These are phyloP conservation scores for Vinca major DNA, from an alignment of 305 asterid species.

Conservation along the genomic window DNA sequence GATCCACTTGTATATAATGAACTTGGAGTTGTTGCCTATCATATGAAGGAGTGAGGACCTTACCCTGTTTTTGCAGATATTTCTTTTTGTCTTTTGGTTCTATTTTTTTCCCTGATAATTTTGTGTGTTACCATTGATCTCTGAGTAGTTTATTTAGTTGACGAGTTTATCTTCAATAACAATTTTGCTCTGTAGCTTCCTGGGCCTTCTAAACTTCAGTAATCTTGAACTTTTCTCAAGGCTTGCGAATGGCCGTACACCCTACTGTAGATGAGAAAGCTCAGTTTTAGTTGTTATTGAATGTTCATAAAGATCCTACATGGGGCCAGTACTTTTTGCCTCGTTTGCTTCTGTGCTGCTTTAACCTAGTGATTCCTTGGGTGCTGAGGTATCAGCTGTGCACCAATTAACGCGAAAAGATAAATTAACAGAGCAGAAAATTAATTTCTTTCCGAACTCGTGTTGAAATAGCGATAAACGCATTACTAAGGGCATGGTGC, in stretches of 20 bases:
- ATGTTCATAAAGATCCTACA: not conserved
- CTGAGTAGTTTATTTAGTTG: not conserved
- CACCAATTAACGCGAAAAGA: not conserved
- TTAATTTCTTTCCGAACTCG: too few species aligned
- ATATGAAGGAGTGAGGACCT: conserved; percentile 88
- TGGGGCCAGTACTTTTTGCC: not conserved
- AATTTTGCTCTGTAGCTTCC: not conserved
- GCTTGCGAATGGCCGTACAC: not conserved
- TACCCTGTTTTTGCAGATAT: conserved; percentile 8
- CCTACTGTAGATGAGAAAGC: not conserved
- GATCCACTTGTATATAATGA: conserved; percentile 98
- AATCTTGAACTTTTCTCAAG: not conserved
- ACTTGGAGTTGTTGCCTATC: conserved; percentile 96
- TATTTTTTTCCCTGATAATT: not conserved
- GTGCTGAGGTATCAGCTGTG: not conserved
- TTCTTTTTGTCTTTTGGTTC: not conserved
- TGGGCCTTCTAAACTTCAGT: not conserved
- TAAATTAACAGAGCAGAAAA: not conserved
- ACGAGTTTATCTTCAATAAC: not conserved
- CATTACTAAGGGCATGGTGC: not conserved
- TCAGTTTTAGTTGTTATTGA: not conserved
- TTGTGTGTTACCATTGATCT: not conserved
- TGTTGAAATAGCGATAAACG: not conserved
- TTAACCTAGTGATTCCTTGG: not conserved
- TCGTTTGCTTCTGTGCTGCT: not conserved